A percentile compares a stretch with the other conserved stretches of the same genome.
phyloP scores from a whole-genome alignment of 2,329 filamentous ascomycete species.

The Fusarium gaditjirri region DNA sequence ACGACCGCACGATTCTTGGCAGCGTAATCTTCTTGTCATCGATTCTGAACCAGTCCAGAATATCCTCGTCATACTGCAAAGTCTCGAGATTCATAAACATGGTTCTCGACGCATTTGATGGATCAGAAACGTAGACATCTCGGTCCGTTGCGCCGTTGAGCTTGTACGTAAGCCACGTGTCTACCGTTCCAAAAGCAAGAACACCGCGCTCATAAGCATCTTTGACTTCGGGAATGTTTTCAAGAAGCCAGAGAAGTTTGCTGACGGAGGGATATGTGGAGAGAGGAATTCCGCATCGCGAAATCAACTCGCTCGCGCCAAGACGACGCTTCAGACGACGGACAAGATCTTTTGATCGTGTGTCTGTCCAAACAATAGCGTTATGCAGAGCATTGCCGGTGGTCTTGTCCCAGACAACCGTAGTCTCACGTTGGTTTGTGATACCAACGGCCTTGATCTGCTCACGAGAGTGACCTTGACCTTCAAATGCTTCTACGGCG shows the following conservation, averaged over 20 bases:
- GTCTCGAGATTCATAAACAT: constrained; percentile 89
- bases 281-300: constrained; percentile 79
- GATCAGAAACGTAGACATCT: constrained; percentile 78
- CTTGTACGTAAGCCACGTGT: constrained; percentile 84
- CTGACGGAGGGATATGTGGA: constrained; percentile 85
- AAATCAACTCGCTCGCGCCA: constrained; percentile 73
- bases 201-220: constrained; percentile 77
- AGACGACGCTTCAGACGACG: constrained; percentile 75
- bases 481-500: constrained; percentile 74
- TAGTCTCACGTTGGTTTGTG: constrained; percentile 87
- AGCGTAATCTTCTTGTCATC: constrained; percentile 75
- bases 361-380: constrained; percentile 88
- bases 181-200: constrained; percentile 82
- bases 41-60: constrained; percentile 80
- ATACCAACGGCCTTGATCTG: constrained; percentile 82
- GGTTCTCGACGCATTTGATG: constrained; percentile 81
- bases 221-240: constrained; percentile 73
- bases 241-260: constrained; percentile 81
- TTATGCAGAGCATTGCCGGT: constrained; percentile 83
- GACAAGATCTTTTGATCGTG: constrained; percentile 77
- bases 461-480: constrained; percentile 71
- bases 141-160: constrained; percentile 76
- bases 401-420: constrained; percentile 80
- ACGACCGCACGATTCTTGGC: constrained; percentile 81
- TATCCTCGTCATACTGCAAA: constrained; percentile 76